Base-by-base conservation (phyloP, 176 grass and related monocot species). In the Bonia amplexicaulis region DNA sequence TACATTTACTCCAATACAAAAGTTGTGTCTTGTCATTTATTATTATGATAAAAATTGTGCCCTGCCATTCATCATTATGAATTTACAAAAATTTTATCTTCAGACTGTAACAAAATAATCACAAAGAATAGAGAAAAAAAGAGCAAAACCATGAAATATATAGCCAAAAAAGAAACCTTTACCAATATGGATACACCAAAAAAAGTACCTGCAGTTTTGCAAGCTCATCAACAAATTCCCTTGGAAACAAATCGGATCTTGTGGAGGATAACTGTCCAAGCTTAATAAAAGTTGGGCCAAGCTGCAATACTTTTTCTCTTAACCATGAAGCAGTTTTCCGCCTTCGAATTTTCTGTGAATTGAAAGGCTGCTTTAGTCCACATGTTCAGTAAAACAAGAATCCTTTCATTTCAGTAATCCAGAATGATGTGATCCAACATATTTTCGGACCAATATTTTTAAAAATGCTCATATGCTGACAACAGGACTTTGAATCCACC, bases 211-310 rank as follows among this genome's bases (percentile, higher is more conserved):
- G 96, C 49, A 98, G 71, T 87, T 98, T 98, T 40, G 96, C 96
- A 79, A 98, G 93, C 60, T 98, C 96, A 27, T 98, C 96, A 40
- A 98, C 89, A 40, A 95, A 98, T 85, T 98, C 96, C 53, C 58
- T 69, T 66, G 96, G 93, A 52, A 98, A 91, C 51, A 98, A 90
- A 92, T 98, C 96, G 90, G 96, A 95, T 85, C 96, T 91, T 71
- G 96, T 98, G 26, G 96, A 98, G 25, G 93, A 98, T 77, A 95
- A 78, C 87, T 98, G 96, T 73, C 96, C 96, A 59, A 98, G 87
- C 82, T 98, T 98, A 73, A 98, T 98, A 81, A 98, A 98, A 41
- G 93, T 94, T 74, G 95, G 95, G 25, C 95, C 95, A 67, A 98
- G 95, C 81, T 98, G 91, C 73, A 98, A 81, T 46, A 95, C 91